Percentiles rank a stretch among this genome's conserved stretches.
phyloP scores from a whole-genome alignment of 2,329 filamentous ascomycete genomes.

The Apiospora phragmitis region DNA sequence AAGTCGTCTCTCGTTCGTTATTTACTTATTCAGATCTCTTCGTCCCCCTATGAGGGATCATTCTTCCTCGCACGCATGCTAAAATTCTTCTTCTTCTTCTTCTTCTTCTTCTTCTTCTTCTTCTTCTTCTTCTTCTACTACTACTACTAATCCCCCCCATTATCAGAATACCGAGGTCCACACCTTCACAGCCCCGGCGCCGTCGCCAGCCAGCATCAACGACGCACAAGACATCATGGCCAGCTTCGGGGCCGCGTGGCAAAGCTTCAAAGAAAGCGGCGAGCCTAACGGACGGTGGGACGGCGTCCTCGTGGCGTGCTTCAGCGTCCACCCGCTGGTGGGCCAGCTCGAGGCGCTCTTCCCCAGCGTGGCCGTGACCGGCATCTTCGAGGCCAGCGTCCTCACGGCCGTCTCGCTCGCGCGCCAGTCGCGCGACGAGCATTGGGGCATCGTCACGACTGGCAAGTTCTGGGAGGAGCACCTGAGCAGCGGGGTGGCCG shows the following conservation, averaged over 20 bases:
- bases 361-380: conserved; percentile 57
- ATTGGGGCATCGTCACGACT: conserved; percentile 88
- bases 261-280: conserved; percentile 44
- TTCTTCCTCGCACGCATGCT: neutral
- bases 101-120: neutral
- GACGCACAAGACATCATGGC: conserved; percentile 65
- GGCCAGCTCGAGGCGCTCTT: conserved; percentile 43
- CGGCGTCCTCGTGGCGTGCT: conserved; percentile 86
- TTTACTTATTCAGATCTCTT: conserved; percentile 9
- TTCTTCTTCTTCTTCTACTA: neutral
- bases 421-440: conserved; percentile 35
- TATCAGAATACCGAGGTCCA: conserved; percentile 49
- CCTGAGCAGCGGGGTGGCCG: conserved; percentile 63
- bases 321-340: conserved; percentile 80
- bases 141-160: neutral
- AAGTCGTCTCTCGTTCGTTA: conserved; percentile 18
- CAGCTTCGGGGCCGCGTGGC: conserved; percentile 64
- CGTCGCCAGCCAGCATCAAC: conserved; percentile 75
- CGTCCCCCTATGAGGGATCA: neutral
- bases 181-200: conserved; percentile 65
- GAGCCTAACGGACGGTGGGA: conserved; percentile 40
- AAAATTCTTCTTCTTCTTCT: neutral
- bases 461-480: conserved; percentile 81
- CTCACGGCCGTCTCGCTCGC: conserved; percentile 60
- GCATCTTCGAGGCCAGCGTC: conserved; percentile 87